Evolutionary conservation across 2,329 filamentous ascomycete species (phyloP), one percentile per base, ranked within the genome.

Genomic region (Blumeria graminis): DNA sequence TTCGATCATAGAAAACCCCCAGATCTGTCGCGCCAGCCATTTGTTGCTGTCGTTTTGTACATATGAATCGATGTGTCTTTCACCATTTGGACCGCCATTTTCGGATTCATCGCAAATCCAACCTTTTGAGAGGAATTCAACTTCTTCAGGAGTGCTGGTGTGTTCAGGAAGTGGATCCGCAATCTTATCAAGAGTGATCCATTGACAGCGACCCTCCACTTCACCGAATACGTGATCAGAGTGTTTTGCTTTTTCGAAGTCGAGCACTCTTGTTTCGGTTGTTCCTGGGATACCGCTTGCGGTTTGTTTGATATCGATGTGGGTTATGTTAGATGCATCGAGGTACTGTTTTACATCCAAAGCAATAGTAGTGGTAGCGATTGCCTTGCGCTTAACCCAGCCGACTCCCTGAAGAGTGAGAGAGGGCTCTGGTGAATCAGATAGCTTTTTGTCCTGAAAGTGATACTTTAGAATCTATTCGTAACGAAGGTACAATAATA

Each of bases 151-250:
- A 39, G 57, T 57, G 22, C n/a, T 13, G 3, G 11, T 11, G n/a
- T 32, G 33, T 32, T 51, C 46, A 10, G 58, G 22, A 28, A 58
- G 57, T 58, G 72, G 68, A 28, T 68, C 65, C 36, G 64, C 65
- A 46, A 68, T 66, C 9, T 62, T 66, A n/a, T 63, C 64, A 58
- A 68, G 63, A 0, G 46, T 56, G 28, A 66, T 56, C 61, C 72
- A 71, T 35, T 74, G 69, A 22, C 69, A 72, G 56, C 69, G 68
- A 33, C 76, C 78, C 16, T 68, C 68, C 48, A 84, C 64, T 9
- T 69, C 69, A 33, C 81, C 81, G 65, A 84, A 85, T 61, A 84
- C 71, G 64, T 75, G 72, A 64, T 85, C 80, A 1, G 69, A 67
- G 65, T 81, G 78, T 32, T 71, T 69, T 32, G 74, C 71, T 59